Percentiles rank a stretch among this genome's conserved stretches.
Evolutionary conservation across 306 rosid genomes (phyloP).

Genomic region (Cicer bijugum): DNA sequence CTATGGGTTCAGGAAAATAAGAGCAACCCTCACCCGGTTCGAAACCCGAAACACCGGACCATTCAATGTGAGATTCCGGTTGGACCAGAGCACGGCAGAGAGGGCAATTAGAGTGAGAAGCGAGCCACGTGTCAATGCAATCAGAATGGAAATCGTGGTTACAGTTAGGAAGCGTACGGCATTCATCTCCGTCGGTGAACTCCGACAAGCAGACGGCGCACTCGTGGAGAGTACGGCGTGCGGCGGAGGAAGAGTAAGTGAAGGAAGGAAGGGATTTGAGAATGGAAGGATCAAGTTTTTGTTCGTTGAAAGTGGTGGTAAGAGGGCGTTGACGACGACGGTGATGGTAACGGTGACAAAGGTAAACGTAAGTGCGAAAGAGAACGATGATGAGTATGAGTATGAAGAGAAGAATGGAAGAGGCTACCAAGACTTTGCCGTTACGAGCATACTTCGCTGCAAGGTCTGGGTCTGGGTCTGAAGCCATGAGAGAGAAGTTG

Average conservation of each 20-base stretch:
- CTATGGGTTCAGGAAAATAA: slow-evolving; percentile 15
- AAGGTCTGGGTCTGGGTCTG: slow-evolving; percentile 8
- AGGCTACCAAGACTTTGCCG: slow-evolving; percentile 56
- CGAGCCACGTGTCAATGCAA: slow-evolving; percentile 62
- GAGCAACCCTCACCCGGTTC: slow-evolving; percentile 42
- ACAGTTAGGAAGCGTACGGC: slow-evolving; percentile 58
- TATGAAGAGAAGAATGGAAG: slow-evolving; percentile 53
- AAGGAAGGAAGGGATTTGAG: slow-evolving; percentile 55
- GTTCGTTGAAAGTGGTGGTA: neutral
- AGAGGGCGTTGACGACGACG: neutral
- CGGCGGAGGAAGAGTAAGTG: slow-evolving; percentile 39
- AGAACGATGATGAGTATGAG: slow-evolving; percentile 37
- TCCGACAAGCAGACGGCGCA: slow-evolving; percentile 64
- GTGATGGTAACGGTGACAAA: slow-evolving; percentile 35
- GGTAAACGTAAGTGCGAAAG: slow-evolving; percentile 45
- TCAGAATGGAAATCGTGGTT: slow-evolving; percentile 55
- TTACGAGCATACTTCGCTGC: slow-evolving; percentile 45
- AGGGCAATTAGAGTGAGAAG: slow-evolving; percentile 62
- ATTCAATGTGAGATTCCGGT: neutral
- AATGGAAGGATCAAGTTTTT: slow-evolving; percentile 47
- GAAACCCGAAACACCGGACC: neutral
- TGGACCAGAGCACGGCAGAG: slow-evolving; percentile 50
- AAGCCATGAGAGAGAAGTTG: neutral
- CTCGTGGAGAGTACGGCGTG: slow-evolving; percentile 30
- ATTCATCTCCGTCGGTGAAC: slow-evolving; percentile 47